Evolutionary conservation across 2,329 filamentous ascomycete genomes (phyloP).

Genomic region (Fusarium xylarioides): DNA sequence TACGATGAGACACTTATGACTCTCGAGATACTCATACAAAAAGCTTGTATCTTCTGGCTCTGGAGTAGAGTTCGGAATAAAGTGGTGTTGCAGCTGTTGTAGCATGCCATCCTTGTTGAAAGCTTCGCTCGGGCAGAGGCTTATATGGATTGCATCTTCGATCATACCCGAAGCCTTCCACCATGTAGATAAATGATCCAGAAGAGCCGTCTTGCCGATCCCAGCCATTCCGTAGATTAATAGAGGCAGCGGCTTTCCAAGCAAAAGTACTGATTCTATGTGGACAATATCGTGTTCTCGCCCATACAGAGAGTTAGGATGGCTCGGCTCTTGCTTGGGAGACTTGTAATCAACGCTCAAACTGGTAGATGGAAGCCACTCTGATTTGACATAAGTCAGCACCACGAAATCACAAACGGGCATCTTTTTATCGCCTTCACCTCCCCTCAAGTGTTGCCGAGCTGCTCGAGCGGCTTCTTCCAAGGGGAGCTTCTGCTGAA

Average conservation of each 20-base stretch:
- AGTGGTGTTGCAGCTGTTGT: background rate
- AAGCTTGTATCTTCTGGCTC: background rate
- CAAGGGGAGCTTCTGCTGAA: background rate
- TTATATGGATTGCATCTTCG: background rate
- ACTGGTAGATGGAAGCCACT: background rate
- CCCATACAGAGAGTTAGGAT: background rate
- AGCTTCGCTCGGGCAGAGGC: background rate
- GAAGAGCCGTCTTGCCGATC: background rate
- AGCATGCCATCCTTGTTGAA: background rate
- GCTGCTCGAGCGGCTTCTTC: background rate
- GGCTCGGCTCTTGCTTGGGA: background rate
- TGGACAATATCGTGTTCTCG: background rate
- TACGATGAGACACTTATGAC: background rate
- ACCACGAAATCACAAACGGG: background rate
- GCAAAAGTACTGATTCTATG: background rate
- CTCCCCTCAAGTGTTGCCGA: background rate
- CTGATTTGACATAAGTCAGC: background rate
- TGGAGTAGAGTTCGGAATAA: background rate
- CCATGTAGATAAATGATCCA: background rate
- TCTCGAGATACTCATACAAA: background rate
- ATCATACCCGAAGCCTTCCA: background rate
- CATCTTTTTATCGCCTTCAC: background rate
- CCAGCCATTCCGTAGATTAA: background rate
- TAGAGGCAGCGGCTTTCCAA: background rate
- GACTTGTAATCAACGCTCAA: accelerated